Base-by-base conservation (phyloP, 2,329 filamentous ascomycete species). In the Ceratocystis cubensis region DNA sequence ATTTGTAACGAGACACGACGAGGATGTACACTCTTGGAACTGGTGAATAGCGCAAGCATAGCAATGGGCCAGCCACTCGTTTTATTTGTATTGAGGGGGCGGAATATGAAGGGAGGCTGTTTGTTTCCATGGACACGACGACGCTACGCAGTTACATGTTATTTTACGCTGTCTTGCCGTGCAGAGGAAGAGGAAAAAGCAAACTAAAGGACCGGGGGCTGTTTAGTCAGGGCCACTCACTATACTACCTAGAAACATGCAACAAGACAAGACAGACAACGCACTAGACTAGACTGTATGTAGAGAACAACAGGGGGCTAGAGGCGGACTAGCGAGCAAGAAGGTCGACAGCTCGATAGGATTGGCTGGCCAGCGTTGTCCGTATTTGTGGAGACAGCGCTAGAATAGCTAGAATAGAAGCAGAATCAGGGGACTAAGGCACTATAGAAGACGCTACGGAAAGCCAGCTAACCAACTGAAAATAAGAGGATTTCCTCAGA, bases 261-360 rank as follows among this genome's bases (percentile, higher is more conserved):
- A 57, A 57, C 53, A 57, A 33, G 22, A 59, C 25, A 59, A 37
- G 33, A 37, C 28, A 30, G 56, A 30, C 25, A 59, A 59, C 56
- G 33, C 28, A 37, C 15, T 30, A 28, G 13, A 25, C 56, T 59
- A 59, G 56, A 59, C 56, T 59, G 6, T 17, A 59, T 20, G 13
- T n/a, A 59, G 28, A 59, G 56, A 59, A 59, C 56, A 59, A 59
- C 28, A 30, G 56, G 56, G 22, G 53, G 22, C 25, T 37, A n/a
- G 56, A 37, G 25, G 25, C 37, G 20, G 30, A 15, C 46, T 22
- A 25, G 20, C 25, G 50, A 56, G 22, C 22, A 53, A 15, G 22
- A 25, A 53, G 20, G 48, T 5, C 6, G 15, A 28, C 48, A 53
- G 20, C 20, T 10, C 53, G 28, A 59, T 6, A 59, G 56, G 25